These are phyloP conservation scores for Diutina ranongensis DNA, from an alignment of 1,139 yeast species.

Conservation along the genomic window DNA sequence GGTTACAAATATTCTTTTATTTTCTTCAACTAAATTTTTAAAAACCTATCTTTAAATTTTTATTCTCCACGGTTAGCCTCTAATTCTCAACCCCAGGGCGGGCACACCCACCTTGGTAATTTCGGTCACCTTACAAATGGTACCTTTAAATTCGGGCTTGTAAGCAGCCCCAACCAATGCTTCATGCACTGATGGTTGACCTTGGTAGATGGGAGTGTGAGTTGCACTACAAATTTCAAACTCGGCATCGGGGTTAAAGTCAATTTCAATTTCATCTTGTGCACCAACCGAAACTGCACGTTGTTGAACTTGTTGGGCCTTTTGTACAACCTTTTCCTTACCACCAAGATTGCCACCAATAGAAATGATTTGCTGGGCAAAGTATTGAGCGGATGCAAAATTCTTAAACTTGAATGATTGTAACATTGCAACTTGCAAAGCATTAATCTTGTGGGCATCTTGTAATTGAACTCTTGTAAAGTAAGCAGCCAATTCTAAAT, in stretches of 20 bases:
- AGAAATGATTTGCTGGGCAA: conserved; percentile 74
- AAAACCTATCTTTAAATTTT: neutral
- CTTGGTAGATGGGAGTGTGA: conserved; percentile 79
- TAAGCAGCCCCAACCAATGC: conserved; percentile 91
- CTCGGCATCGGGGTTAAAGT: conserved; percentile 85
- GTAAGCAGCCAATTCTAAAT: conserved; percentile 89
- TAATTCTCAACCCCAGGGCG: conserved; percentile 78
- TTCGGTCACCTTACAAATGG: conserved; percentile 62
- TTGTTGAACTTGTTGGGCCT: conserved; percentile 51
- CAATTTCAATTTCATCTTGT: conserved; percentile 78
- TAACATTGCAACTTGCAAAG: conserved; percentile 90
- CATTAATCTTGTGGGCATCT: conserved; percentile 74
- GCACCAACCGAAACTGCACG: conserved; percentile 20
- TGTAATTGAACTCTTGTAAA: conserved; percentile 80
- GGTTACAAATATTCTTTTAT: no score
- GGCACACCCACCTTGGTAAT: conserved; percentile 85
- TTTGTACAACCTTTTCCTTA: conserved; percentile 62
- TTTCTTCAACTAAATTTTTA: neutral
- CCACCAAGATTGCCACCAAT: conserved; percentile 45
- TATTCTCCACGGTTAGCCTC: conserved; percentile 35
- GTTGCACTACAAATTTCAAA: conserved; percentile 86
- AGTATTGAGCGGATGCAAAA: conserved; percentile 78
- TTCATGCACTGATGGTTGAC: conserved; percentile 57
- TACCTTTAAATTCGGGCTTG: conserved; percentile 66
- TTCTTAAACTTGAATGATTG: conserved; percentile 84